Conservation (phyloP, 495 filamentous ascomycete species). For the Rusavskia elegans region DNA sequence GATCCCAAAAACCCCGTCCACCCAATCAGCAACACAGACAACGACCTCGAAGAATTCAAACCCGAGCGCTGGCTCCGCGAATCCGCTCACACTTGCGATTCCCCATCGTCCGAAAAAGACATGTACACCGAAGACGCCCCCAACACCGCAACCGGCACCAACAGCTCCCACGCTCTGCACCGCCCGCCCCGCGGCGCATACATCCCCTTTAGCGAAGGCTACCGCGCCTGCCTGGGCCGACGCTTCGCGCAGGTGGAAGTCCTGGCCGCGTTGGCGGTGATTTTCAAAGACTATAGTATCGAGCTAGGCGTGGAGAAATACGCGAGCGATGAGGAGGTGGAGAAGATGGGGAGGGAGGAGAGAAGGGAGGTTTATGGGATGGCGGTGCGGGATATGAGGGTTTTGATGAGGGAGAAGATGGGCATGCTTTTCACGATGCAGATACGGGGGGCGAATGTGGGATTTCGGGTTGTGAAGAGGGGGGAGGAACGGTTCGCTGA, state of each 20-base stretch:
- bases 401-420: constrained; percentile 29
- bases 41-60: constrained; percentile 33
- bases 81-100: background rate
- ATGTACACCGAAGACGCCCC: background rate
- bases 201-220: constrained; percentile 58
- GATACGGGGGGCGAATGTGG: constrained; percentile 38
- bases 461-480: constrained; percentile 43
- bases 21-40: constrained; percentile 10
- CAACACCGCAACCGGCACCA: constrained; percentile 20
- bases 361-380: constrained; percentile 34
- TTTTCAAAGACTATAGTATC: constrained; percentile 48
- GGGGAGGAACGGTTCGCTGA: constrained; percentile 18
- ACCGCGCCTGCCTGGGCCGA: constrained; percentile 49
- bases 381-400: constrained; percentile 32
- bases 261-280: constrained; percentile 42
- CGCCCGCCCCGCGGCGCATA: constrained; percentile 45
- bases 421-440: constrained; percentile 44
- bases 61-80: constrained; percentile 39
- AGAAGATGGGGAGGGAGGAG: constrained; percentile 30
- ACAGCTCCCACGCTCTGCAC: constrained; percentile 25
- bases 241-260: constrained; percentile 59
- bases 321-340: constrained; percentile 45
- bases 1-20: constrained; percentile 10
- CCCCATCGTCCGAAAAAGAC: constrained; percentile 8
- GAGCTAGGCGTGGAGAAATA: constrained; percentile 51